Base-by-base conservation (phyloP, 371 early-diverging fungal species). In the Mortierella sp. region DNA sequence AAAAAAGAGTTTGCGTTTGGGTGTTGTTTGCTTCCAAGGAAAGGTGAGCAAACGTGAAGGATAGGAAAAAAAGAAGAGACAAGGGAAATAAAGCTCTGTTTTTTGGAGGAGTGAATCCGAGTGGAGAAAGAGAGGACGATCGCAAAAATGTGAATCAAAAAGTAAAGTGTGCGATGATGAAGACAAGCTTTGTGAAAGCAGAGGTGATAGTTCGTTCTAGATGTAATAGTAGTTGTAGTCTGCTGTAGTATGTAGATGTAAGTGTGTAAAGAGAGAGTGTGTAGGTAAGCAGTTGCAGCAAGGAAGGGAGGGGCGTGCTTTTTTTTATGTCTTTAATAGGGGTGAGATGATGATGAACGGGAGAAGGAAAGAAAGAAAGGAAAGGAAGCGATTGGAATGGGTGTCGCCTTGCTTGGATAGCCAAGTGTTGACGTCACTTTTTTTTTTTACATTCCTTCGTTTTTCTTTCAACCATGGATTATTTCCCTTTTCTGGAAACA, bases 351-450 rank as follows among this genome's bases (percentile, higher is more conserved):
- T 48, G 63, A 50, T 0, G 13, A 48, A 50, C 14, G 37, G 50
- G 24, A 63, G 52, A n/a, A 66, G 22, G 19, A 31, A 39, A 66
- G 31, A 16, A 34, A 43, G 44, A 66, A 40, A 71, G 5, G 41
- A 52, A 44, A 37, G 4, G 34, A 64, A 39, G 26, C 1, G 22
- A 68, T 41, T 4, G 7, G 40, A 55, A 47, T 37, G 31, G 29
- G 29, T 63, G 39, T 29, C 40, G 40, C 24, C n/a, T 16, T 31
- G 24, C 65, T 34, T 34, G 19, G 4, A 8, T 66, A 70, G 64
- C 9, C 1, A 26, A 66, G 19, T 65, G 52, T 66, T 63, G 71
- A 77, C 77, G 72, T 72, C 72, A 77, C 68, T 55, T 52, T 75
- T 50, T 31, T 41, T 43, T 50, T 43, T n/a, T n/a, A n/a, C n/a